Evolutionary conservation across 176 grass and related monocot species (phyloP), one percentile per base, ranked within the genome.

Genomic region (Elymus sibiricus): DNA sequence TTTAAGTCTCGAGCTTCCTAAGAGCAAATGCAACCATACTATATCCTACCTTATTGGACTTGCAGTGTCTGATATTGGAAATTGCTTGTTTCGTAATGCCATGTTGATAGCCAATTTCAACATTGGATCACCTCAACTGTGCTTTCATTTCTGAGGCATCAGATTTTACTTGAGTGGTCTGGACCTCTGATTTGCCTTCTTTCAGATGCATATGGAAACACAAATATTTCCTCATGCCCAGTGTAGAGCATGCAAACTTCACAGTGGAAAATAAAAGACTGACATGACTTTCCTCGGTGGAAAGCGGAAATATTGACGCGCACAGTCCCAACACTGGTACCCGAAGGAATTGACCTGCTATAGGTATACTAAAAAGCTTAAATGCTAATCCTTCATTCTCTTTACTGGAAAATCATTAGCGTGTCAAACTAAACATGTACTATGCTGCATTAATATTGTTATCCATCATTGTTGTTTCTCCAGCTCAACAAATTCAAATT

Each of bases 211-310:
- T 83, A 91, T 79, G 61, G 64, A 32, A 32, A 32, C 3, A 3
- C 3, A 32, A 32, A n/a, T n/a, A n/a, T n/a, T n/a, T n/a, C n/a
- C n/a, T n/a, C n/a, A n/a, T n/a, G n/a, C n/a, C n/a, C n/a, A 32
- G 31, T 32, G 31, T 32, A 32, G 31, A 32, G 31, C 3, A 32
- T 32, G 31, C 31, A 32, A 32, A 32, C 1, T 32, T 32, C 31
- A 32, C 31, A 32, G 2, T 32, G 31, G 31, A 32, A 32, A 32
- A 32, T 32, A 32, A 32, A 32, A 32, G 96, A 98, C 32, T 98
- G 96, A 93, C 96, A 98, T 59, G 90, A 86, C 37, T 98, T 88
- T 88, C 96, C 96, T 19, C 89, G 86, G 55, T 98, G 93, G 91
- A 92, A 87, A 47, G 84, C 93, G 64, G 88, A 95, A 9, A 82